Evolutionary conservation across 306 rosid genomes (phyloP).

Genomic region (cucumber (Cucumis sativus)): Cucumber_9930_V3 NC_026657.2:11624001-11624500

Average conservation of each 20-base stretch:
- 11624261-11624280: constrained; percentile 64
- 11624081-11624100: too few species aligned
- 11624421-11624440: constrained; percentile 20
- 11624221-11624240: not conserved
- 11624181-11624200: not conserved
- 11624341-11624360: not conserved
- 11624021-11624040: too few species aligned
- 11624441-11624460: constrained; percentile 91
- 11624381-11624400: not conserved
- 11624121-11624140: too few species aligned
- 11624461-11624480: constrained; percentile 78
- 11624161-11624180: not conserved
- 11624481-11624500: constrained; percentile 70
- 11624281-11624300: constrained; percentile 78
- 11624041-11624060: too few species aligned
- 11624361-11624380: not conserved
- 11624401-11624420: not conserved
- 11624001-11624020: too few species aligned
- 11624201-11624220: not conserved
- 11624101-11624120: too few species aligned
- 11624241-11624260: constrained; percentile 9
- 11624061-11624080: too few species aligned
- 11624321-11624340: constrained; percentile 84
- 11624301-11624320: constrained; percentile 83
- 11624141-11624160: too few species aligned